Percentiles rank a stretch among this genome's conserved stretches.
Conservation (phyloP, 192 early-diverging fungal species). For the Coemansia aciculifera region DNA sequence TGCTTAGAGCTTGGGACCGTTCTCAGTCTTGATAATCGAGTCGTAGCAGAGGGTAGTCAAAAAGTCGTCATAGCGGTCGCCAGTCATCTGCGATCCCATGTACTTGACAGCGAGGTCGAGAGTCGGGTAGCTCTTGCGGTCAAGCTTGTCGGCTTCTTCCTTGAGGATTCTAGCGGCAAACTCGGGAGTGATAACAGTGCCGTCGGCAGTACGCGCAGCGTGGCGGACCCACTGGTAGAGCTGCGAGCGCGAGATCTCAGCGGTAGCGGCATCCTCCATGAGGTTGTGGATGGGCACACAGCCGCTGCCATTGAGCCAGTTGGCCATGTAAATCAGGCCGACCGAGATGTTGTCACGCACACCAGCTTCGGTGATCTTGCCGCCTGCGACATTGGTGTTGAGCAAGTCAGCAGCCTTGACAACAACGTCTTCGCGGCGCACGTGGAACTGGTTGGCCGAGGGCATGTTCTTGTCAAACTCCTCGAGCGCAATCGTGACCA, state of each 20-base stretch:
- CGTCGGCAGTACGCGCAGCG: slow-evolving; percentile 76
- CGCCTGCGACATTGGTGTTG: slow-evolving; percentile 69
- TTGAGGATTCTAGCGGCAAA: slow-evolving; percentile 77
- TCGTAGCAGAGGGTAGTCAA: slow-evolving; percentile 92
- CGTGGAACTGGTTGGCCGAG: slow-evolving; percentile 91
- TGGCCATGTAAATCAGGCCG: slow-evolving; percentile 91
- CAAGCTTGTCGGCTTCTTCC: slow-evolving; percentile 81
- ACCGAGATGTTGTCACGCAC: slow-evolving; percentile 92
- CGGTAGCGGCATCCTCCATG: slow-evolving; percentile 98
- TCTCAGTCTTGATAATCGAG: slow-evolving; percentile 66
- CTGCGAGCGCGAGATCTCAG: slow-evolving; percentile 96
- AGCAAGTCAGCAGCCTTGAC: slow-evolving; percentile 83
- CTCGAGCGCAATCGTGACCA: slow-evolving; percentile 85
- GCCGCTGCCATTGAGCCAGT: slow-evolving; percentile 91
- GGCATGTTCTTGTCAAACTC: slow-evolving; percentile 96
- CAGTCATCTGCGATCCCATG: slow-evolving; percentile 78
- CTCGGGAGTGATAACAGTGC: slow-evolving; percentile 76
- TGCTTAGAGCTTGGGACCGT: slow-evolving; percentile 36
- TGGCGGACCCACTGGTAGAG: slow-evolving; percentile 98
- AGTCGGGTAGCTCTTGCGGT: slow-evolving; percentile 54
- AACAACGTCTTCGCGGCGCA: slow-evolving; percentile 88
- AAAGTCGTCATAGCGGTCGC: slow-evolving; percentile 86
- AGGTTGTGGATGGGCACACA: slow-evolving; percentile 98
- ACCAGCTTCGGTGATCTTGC: slow-evolving; percentile 85
- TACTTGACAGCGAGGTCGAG: slow-evolving; percentile 59